A percentile compares a stretch with the other conserved stretches of the same genome.
Evolutionary conservation across 2,329 filamentous ascomycete genomes (phyloP).

Genomic region (Exutisphaerella laricina): DNA sequence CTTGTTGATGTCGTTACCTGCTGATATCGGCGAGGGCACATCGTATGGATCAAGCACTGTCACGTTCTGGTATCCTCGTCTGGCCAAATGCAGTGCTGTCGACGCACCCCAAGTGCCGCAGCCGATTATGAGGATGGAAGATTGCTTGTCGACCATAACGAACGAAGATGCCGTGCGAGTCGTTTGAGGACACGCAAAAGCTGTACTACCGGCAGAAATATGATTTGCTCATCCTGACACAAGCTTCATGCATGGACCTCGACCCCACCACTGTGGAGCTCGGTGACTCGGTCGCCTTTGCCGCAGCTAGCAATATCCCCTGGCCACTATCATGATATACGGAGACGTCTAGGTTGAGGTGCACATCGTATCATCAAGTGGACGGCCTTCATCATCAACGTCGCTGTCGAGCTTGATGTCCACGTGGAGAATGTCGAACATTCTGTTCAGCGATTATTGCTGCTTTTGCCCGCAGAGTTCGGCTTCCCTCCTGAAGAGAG

Average conservation of each 20-base stretch:
- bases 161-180: background rate
- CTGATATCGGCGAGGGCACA: conserved; percentile 44
- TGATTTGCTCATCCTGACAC: background rate
- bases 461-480: too few relatives aligned
- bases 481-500: too few relatives aligned
- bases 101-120: conserved; percentile 49
- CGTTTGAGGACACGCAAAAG: background rate
- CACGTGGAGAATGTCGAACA: too few relatives aligned
- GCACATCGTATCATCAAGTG: too few relatives aligned
- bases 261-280: background rate
- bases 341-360: too few relatives aligned
- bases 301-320: too few relatives aligned
- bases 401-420: too few relatives aligned
- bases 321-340: too few relatives aligned
- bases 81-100: conserved; percentile 49
- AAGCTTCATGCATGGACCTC: background rate
- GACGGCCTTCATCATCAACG: too few relatives aligned
- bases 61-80: conserved; percentile 46
- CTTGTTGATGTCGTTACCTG: conserved; percentile 50
- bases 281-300: too few relatives aligned
- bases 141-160: conserved; percentile 1
- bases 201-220: background rate
- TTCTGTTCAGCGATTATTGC: too few relatives aligned
- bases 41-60: conserved; percentile 45
- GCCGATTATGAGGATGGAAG: conserved; percentile 41